Evolutionary conservation across 1,139 yeast species (phyloP).

Genomic region (Kluyveromyces sp.): DNA sequence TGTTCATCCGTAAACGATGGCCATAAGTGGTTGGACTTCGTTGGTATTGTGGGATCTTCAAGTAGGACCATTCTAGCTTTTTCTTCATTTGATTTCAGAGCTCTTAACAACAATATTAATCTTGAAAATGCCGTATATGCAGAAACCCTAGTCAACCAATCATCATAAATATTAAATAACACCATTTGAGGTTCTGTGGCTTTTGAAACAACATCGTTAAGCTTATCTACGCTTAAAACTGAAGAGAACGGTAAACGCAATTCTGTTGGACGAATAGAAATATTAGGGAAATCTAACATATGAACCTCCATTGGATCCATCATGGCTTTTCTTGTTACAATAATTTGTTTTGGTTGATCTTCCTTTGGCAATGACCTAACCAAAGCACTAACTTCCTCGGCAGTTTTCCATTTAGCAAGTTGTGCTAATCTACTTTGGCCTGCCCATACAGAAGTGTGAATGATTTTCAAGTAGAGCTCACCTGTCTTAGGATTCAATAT

Average conservation of each 20-base stretch:
- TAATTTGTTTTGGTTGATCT: slow-evolving; percentile 90
- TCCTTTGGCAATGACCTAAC: slow-evolving; percentile 83
- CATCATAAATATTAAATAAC: slow-evolving; percentile 83
- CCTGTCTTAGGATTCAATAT: slow-evolving; percentile 87
- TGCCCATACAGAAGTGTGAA: slow-evolving; percentile 94
- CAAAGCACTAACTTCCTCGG: slow-evolving; percentile 93
- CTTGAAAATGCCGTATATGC: slow-evolving; percentile 94
- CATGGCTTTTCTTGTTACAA: slow-evolving; percentile 86
- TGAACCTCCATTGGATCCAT: slow-evolving; percentile 94
- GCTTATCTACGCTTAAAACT: slow-evolving; percentile 73
- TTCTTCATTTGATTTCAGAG: slow-evolving; percentile 70
- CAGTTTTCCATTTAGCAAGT: slow-evolving; percentile 95
- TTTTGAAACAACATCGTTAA: slow-evolving; percentile 69
- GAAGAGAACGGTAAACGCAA: slow-evolving; percentile 84
- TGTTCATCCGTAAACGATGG: slow-evolving; percentile 82
- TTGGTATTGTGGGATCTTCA: slow-evolving; percentile 62
- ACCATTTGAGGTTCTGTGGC: slow-evolving; percentile 95
- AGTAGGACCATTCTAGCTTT: slow-evolving; percentile 66
- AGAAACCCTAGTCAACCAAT: slow-evolving; percentile 78
- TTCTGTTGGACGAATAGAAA: slow-evolving; percentile 84
- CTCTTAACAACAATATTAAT: slow-evolving; percentile 69
- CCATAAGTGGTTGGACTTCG: slow-evolving; percentile 85
- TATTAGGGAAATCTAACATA: slow-evolving; percentile 92
- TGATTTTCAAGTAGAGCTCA: slow-evolving; percentile 72
- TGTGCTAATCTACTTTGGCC: slow-evolving; percentile 95